A percentile compares a stretch with the other conserved stretches of the same genome.
Conservation (phyloP, 495 filamentous ascomycete genomes). For the Hyaloscypha bicolor region DNA sequence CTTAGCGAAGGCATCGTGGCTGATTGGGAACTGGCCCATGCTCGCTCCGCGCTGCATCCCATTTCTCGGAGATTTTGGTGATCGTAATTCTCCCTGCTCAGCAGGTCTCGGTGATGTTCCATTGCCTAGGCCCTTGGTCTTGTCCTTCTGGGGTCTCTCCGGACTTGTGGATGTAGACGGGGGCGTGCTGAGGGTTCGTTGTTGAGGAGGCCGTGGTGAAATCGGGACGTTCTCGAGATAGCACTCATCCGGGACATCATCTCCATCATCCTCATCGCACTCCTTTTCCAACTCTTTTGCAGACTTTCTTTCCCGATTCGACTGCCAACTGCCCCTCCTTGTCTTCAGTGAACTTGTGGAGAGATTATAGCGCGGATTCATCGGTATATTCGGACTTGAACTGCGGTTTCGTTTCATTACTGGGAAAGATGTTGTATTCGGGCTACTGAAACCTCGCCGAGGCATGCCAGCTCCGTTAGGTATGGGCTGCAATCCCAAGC, state of each 20-base stretch:
- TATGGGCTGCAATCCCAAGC: conserved; percentile 28
- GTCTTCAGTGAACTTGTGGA: conserved; percentile 42
- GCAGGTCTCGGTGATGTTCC: conserved; percentile 53
- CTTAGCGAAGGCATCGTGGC: conserved; percentile 30
- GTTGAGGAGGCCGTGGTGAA: conserved; percentile 76
- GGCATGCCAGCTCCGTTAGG: conserved; percentile 32
- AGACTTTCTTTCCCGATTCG: conserved; percentile 65
- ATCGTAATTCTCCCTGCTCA: conserved; percentile 50
- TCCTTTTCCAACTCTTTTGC: conserved; percentile 81
- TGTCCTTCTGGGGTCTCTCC: conserved; percentile 53
- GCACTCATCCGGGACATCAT: conserved; percentile 87
- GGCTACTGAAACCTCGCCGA: conserved; percentile 30
- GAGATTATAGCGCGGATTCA: conserved; percentile 40
- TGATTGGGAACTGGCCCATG: conserved; percentile 35
- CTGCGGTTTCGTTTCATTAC: conserved; percentile 32
- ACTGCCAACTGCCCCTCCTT: conserved; percentile 73
- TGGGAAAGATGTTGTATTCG: conserved; percentile 27
- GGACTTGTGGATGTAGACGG: conserved; percentile 53
- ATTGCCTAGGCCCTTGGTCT: conserved; percentile 53
- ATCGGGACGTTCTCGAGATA: conserved; percentile 93
- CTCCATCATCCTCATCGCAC: conserved; percentile 78
- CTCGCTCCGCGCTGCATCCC: conserved; percentile 23
- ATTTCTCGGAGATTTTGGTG: conserved; percentile 38
- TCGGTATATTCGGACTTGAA: conserved; percentile 28
- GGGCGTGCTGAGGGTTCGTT: conserved; percentile 57